Base-by-base conservation (phyloP, 139 green algal species). In the Chlorella sp. region DNA sequence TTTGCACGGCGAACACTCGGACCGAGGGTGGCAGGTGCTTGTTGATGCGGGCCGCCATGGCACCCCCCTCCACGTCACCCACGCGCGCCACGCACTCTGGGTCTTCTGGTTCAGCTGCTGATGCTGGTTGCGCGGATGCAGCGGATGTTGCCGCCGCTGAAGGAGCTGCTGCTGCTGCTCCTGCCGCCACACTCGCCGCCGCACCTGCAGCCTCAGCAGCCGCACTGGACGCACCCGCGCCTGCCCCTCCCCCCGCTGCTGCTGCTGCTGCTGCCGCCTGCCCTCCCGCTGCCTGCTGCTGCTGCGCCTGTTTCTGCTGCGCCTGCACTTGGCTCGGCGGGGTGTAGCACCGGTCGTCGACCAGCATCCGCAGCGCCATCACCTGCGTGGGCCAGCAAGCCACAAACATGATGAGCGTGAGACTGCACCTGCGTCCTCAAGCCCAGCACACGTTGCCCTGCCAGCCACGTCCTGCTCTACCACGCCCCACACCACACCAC, bases 31-130 rank as follows among this genome's bases (percentile, higher is more conserved):
- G 91, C 71, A 97, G 86, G 31, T 89, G 63, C 10, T 64, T 69
- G 70, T 98, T 97, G 81, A 99, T 93, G 22, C 70, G 49, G 10
- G 82, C 82, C 24, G 94, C 74, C 4, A 97, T 42, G 67, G 73
- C 17, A 59, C 76, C 35, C 2, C 76, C 80, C 49, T 86, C 85
- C 65, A 49, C 49, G 74, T 87, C 81, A 10, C 42, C 42, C 10
- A n/a, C n/a, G n/a, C n/a, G n/a, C n/a, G n/a, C n/a, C n/a, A n/a
- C n/a, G n/a, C n/a, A n/a, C n/a, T n/a, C n/a, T n/a, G n/a, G n/a
- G n/a, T n/a, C n/a, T n/a, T n/a, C n/a, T n/a, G n/a, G n/a, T n/a
- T n/a, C n/a, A n/a, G n/a, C n/a, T n/a, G n/a, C n/a, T n/a, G n/a
- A n/a, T n/a, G n/a, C n/a, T n/a, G n/a, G n/a, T n/a, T n/a, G n/a